Base-by-base conservation (phyloP, 2,329 filamentous ascomycete genomes). In the Colletotrichum graminicola region DNA sequence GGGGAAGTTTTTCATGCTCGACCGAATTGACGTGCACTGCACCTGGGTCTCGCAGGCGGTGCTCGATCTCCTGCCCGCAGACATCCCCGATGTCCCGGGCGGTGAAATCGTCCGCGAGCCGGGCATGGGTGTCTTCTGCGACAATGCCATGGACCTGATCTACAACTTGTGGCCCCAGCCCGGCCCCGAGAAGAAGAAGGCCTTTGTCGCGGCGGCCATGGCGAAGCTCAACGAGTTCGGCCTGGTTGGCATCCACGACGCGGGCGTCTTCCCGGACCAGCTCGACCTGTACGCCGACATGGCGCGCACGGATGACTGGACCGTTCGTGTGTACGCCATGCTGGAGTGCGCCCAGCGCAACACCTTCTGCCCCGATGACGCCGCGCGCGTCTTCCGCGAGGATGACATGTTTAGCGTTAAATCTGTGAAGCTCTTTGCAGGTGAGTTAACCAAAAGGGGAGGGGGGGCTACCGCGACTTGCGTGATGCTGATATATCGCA, bases 1-100 rank as follows among this genome's bases (percentile, higher is more conserved):
- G 52, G 85, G 86, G 43, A 80, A 89, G 45, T 92, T 89, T 77
- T 86, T 93, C 70, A 92, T 93, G 89, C 84, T 93, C 3, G 90
- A 92, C 76, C 87, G 91, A 18, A 88, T 92, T 10, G 91, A 93
- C 75, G 89, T 90, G 5, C 91, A 93, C 77, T 93, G 91, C 78
- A 85, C 89, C 36, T 92, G 90, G 89, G 90, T 92, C 3, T 93
- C 91, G 0, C 82, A 88, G 34, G 84, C 90, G 23, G 88, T 93
- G 2, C 83, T 93, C 2, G 80, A 86, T 59, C 83, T 93, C 1
- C 84, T 93, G 7, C 87, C 90, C 0, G 75, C 81, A 1, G 83
- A 86, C 11, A 73, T 87, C 34, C 82, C 85, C 2, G 84, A 87
- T 67, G 78, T 88, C 6, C 89, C 90, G 1, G 91, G 91, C 14